These are phyloP conservation scores for Neurospora hispaniola DNA, from an alignment of 495 filamentous ascomycete species.

Conservation along the genomic window DNA sequence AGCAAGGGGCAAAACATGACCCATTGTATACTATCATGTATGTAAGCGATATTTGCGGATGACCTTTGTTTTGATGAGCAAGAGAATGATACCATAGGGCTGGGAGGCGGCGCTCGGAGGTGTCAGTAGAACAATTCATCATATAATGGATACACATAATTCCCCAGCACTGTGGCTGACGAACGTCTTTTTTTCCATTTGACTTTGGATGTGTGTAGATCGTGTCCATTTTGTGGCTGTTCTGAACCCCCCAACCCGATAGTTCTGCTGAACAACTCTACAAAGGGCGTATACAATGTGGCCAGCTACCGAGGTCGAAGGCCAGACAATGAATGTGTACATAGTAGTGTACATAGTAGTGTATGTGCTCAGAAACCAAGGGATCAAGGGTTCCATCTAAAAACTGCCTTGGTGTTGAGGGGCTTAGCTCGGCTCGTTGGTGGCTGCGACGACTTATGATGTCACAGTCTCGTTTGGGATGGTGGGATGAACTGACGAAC, in stretches of 20 bases:
- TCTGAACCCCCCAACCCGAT: neutral
- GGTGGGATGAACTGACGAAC: neutral
- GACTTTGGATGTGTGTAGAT: neutral
- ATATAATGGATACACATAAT: neutral
- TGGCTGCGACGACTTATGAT: conserved; percentile 5
- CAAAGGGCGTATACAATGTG: neutral
- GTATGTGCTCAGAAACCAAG: no score
- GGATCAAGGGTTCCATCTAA: no score
- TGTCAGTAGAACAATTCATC: neutral
- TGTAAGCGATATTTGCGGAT: conserved; percentile 4
- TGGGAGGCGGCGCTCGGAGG: neutral
- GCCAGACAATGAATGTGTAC: no score
- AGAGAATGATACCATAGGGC: conserved; percentile 12
- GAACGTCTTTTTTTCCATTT: neutral
- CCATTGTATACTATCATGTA: conserved; percentile 6
- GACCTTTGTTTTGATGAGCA: conserved; percentile 2
- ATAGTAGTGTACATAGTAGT: no score
- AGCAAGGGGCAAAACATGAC: neutral
- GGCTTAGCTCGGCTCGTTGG: neutral
- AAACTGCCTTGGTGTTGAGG: neutral
- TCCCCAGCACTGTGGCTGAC: neutral
- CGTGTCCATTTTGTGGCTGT: neutral
- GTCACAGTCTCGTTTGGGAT: conserved; percentile 3
- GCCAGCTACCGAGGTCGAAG: no score
- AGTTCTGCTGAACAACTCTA: neutral